Conservation (phyloP, 164 flowering plant species). For the Vitis amurensis region DNA sequence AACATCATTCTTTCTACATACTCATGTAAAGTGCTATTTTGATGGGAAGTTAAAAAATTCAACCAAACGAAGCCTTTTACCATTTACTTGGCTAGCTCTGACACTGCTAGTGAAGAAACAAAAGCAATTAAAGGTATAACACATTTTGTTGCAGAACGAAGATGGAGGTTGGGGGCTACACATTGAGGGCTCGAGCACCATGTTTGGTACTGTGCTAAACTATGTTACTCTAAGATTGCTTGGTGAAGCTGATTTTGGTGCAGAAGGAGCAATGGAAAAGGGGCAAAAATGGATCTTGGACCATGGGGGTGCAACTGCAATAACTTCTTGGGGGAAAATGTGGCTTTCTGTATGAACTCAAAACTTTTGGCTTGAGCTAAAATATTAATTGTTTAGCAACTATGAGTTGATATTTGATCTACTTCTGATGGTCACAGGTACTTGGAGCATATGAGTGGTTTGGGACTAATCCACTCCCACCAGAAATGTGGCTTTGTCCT, state of each 20-base stretch:
- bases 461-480: slow-evolving; percentile 10
- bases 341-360: slow-evolving; percentile 10
- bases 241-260: background rate
- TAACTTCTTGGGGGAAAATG: slow-evolving; percentile 21
- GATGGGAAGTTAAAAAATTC: no score
- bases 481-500: slow-evolving; percentile 10
- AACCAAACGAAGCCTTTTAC: no score
- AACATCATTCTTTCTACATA: no score
- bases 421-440: slow-evolving; percentile 4
- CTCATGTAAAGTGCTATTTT: no score
- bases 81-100: no score
- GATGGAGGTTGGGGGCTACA: no score
- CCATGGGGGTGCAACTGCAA: slow-evolving; percentile 14
- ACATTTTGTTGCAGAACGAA: no score
- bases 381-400: background rate
- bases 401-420: background rate
- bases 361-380: background rate
- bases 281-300: slow-evolving; percentile 14
- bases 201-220: no score
- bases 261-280: slow-evolving; percentile 9
- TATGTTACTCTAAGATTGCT: no score
- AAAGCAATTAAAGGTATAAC: no score
- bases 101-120: no score
- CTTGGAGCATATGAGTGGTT: slow-evolving; percentile 11
- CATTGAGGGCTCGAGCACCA: no score